Base-by-base conservation (phyloP, 1,284 basidiomycete genomes). In the Albatrellus sp. region DNA sequence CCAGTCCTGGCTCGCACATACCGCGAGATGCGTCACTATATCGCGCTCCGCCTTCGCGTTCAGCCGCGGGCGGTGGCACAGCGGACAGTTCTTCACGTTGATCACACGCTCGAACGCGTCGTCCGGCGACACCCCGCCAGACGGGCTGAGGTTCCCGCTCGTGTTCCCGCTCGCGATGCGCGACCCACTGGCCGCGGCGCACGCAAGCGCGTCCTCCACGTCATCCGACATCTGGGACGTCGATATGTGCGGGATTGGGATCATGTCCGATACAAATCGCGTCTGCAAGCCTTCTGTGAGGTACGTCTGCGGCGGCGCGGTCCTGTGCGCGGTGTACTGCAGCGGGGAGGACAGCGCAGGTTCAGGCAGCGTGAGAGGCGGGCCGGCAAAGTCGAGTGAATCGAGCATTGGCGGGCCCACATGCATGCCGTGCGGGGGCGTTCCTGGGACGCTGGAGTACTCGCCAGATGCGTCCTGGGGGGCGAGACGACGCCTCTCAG, bases 1-100 rank as follows among this genome's bases (percentile, higher is more conserved):
- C 90, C 92, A 97, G 60, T 98, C 93, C 54, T 81, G 75, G 47
- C 85, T 90, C 7, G 92, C 92, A 56, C 94, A 98, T 3, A 97
- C 79, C 1, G 93, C 93, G 24, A 98, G 65, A 60, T 93, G 90
- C 16, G 91, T 93, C 45, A 96, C 71, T 54, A 97, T 96, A 59
- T 96, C 93, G 52, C 90, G 73, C 62, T 98, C 94, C 1, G 80
- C 88, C 59, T 90, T 92, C 43, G 79, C 76, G 57, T 76, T 83
- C 49, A 98, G 60, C 32, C 91, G 69, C 1, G 90, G 85, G 30
- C 90, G 80, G 61, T 91, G 91, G 58, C 94, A 98, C 35, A 98
- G 62, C 0, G 96, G 94, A 57, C 94, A 98, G 44, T 78, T 85
- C 66, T 87, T 89, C 55, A 98, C 80, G 56, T 94, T 96, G 67